Evolutionary conservation across 352 stramenopile genomes (phyloP), one percentile per base, ranked within the genome.

Genomic region (Phytophthora vignae): DNA sequence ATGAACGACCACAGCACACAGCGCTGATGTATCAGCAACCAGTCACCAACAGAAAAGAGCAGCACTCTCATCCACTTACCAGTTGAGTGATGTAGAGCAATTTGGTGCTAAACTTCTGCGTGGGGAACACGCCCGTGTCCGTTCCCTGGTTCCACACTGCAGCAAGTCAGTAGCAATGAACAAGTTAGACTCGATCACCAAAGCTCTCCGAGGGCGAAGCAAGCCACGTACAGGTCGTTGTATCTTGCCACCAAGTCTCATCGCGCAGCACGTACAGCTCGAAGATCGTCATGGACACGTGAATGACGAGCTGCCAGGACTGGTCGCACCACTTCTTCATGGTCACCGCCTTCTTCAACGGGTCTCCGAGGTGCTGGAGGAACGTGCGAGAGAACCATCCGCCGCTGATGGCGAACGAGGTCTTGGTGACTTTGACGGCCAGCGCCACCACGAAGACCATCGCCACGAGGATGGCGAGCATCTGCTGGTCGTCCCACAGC

Each of bases 321-420:
- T 97, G 90, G 64, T 96, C 90, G 48, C 81, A 91, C 83, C 90
- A 97, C 73, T 97, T 97, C 70, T 94, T 93, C 85, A 95, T 92
- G 36, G 89, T 87, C 67, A 94, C 71, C 22, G 77, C 52, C 73
- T 96, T 96, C 73, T 87, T 87, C 17, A 97, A 76, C 40, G 90
- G 90, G 66, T 97, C 84, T 7, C 87, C 84, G 19, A 95, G 69
- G 77, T 95, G 86, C 74, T 94, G 70, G 61, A 96, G 73, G 69
- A 91, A 92, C 2, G 76, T 92, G 66, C 84, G 82, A 60, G 87
- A 94, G 75, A 96, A 91, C 76, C 85, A 92, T 0, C 77, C 77
- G 54, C 90, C 90, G 17, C 73, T 76, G 29, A 90, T 77, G 27
- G 78, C 85, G 55, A 96, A 96, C 27, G 64, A 73, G 21, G 71